A percentile compares a stretch with the other conserved stretches of the same genome.
phyloP scores from a whole-genome alignment of 192 early-diverging fungal species.

The Coemansia reversa region DNA sequence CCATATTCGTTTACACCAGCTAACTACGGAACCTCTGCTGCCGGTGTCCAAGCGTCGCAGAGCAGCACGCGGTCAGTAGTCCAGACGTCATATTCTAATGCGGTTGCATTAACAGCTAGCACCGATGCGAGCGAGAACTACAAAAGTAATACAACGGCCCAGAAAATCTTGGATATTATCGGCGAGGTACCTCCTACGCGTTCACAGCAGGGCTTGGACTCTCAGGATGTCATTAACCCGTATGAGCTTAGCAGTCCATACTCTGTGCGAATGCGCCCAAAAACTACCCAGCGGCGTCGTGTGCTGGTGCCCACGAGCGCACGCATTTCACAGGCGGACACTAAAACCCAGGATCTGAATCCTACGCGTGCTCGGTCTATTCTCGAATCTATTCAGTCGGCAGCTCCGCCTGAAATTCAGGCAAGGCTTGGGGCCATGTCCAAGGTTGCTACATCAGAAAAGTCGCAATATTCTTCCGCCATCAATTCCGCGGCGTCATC shows the following conservation, averaged over 20 bases:
- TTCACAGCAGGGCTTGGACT: constrained; percentile 15
- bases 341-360: constrained; percentile 4
- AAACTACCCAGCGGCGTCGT: constrained; percentile 29
- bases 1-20: constrained; percentile 28
- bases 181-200: constrained; percentile 40
- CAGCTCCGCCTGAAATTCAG: constrained; percentile 42
- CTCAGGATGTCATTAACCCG: constrained; percentile 26
- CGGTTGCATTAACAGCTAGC: background rate
- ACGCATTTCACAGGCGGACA: constrained; percentile 23
- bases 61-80: background rate
- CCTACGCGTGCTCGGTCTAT: constrained; percentile 14
- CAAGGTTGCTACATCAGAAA: background rate
- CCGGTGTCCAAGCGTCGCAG: background rate
- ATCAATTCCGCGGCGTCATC: no score
- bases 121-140: background rate
- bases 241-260: constrained; percentile 46
- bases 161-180: constrained; percentile 48
- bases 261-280: constrained; percentile 30
- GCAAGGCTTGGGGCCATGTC: constrained; percentile 12
- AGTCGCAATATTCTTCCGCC: background rate
- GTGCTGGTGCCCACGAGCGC: constrained; percentile 38
- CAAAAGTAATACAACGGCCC: constrained; percentile 45
- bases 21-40: constrained; percentile 10
- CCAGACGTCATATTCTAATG: background rate
- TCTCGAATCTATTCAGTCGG: constrained; percentile 41